These are phyloP conservation scores for Trametes cingulata DNA, from an alignment of 768 basidiomycete species.

Conservation along the genomic window DNA sequence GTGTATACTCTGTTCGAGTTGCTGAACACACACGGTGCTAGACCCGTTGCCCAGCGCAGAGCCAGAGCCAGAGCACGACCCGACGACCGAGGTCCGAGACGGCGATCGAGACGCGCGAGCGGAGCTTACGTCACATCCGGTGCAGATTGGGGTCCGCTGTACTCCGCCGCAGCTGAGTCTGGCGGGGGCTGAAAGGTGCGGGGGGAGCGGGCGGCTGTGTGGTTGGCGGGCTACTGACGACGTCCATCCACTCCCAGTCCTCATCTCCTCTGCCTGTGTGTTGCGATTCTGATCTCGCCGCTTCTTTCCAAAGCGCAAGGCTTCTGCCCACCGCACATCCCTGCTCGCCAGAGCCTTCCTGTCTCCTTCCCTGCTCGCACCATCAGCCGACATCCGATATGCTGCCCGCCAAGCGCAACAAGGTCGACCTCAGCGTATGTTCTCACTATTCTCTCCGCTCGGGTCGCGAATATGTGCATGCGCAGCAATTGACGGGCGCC, in stretches of 20 bases:
- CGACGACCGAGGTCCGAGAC: not conserved
- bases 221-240: not conserved
- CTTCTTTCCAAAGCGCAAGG: not conserved
- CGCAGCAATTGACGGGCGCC: not conserved
- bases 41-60: not conserved
- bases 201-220: not conserved
- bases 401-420: conserved; percentile 82
- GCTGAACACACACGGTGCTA: not conserved
- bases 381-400: conserved; percentile 38
- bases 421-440: conserved; percentile 91
- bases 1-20: not conserved
- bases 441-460: conserved; percentile 17
- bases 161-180: conserved; percentile 5
- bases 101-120: not conserved
- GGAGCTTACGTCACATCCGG: conserved; percentile 18
- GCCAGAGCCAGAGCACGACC: not conserved
- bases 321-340: not conserved
- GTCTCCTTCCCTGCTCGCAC: conserved; percentile 14
- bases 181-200: conserved; percentile 2
- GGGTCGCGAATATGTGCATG: not conserved
- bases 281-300: not conserved
- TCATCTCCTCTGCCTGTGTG: not conserved
- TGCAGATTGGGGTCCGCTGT: conserved; percentile 3
- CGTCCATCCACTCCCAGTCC: conserved; percentile 1
- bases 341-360: conserved; percentile 21